Conservation (phyloP, 2,329 filamentous ascomycete species). For the Fusarium chlamydosporum region DNA sequence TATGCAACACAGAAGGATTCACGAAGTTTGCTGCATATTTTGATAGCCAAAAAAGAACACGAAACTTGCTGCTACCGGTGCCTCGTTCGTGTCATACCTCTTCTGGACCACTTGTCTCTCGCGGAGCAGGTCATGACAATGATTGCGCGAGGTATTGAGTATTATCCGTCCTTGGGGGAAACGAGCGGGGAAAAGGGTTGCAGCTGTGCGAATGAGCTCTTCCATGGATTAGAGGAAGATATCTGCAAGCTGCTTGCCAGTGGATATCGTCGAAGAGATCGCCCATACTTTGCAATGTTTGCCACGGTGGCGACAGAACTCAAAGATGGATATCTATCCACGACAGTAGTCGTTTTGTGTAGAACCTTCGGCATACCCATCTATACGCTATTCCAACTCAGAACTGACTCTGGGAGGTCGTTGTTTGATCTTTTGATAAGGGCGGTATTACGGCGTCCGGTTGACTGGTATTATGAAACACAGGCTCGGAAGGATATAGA, state of each 20-base stretch:
- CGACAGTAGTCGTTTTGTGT: too few species aligned
- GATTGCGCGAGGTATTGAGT: neutral
- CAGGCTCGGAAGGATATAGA: too few species aligned
- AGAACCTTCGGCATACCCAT: too few species aligned
- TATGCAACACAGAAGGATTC: neutral
- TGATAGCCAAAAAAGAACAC: neutral
- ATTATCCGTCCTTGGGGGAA: neutral
- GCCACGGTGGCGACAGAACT: neutral
- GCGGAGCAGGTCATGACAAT: rapidly evolving
- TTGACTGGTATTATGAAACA: too few species aligned
- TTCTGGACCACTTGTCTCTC: neutral
- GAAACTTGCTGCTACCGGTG: neutral
- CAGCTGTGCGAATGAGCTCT: rapidly evolving
- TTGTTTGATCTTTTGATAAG: too few species aligned
- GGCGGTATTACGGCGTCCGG: too few species aligned
- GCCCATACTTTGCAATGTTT: neutral
- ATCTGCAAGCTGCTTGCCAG: neutral
- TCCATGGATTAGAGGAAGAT: neutral
- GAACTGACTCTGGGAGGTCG: too few species aligned
- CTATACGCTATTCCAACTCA: too few species aligned
- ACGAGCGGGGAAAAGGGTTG: neutral
- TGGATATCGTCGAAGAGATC: neutral
- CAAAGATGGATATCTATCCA: too few species aligned
- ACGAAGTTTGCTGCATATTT: neutral
- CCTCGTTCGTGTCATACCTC: rapidly evolving